phyloP scores from a whole-genome alignment of 1,284 basidiomycete genomes.

The Naganishia sp. region DNA sequence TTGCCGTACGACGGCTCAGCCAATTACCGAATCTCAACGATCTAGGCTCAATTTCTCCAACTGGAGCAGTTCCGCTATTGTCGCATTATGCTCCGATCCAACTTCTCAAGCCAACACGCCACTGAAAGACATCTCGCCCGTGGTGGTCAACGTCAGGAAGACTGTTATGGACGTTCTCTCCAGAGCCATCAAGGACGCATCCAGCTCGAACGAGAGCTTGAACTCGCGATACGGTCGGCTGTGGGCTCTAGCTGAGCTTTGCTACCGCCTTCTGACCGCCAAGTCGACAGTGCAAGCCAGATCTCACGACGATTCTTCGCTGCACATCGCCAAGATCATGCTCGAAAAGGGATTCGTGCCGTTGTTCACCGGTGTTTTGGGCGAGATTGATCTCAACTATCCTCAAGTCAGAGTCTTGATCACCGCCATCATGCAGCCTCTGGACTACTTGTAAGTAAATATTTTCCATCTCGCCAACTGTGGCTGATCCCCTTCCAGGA shows the following conservation, averaged over 20 bases:
- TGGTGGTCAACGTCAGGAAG: constrained; percentile 82
- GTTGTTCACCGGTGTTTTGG: constrained; percentile 81
- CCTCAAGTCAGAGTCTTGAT: constrained; percentile 86
- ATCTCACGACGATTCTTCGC: constrained; percentile 73
- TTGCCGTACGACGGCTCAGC: constrained; percentile 16
- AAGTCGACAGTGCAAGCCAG: constrained; percentile 61
- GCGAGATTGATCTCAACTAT: constrained; percentile 94
- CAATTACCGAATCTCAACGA: constrained; percentile 30
- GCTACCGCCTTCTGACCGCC: constrained; percentile 81
- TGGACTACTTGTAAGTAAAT: constrained; percentile 78
- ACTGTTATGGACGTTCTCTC: constrained; percentile 85
- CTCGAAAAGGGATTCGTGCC: constrained; percentile 95
- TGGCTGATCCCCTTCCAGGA: constrained; percentile 57
- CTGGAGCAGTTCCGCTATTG: constrained; percentile 89
- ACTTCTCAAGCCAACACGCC: constrained; percentile 53
- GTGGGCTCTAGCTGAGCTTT: constrained; percentile 82
- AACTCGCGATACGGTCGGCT: constrained; percentile 85
- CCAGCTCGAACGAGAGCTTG: constrained; percentile 61
- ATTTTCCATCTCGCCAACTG: background rate
- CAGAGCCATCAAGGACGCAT: constrained; percentile 80
- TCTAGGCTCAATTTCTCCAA: constrained; percentile 60
- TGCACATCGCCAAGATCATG: constrained; percentile 97
- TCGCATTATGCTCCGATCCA: constrained; percentile 86
- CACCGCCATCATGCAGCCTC: constrained; percentile 78
- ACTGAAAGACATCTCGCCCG: constrained; percentile 71